Evolutionary conservation across 352 stramenopile genomes (phyloP), one percentile per base, ranked within the genome.

Genomic region (Globisporangium mamillatum): DNA sequence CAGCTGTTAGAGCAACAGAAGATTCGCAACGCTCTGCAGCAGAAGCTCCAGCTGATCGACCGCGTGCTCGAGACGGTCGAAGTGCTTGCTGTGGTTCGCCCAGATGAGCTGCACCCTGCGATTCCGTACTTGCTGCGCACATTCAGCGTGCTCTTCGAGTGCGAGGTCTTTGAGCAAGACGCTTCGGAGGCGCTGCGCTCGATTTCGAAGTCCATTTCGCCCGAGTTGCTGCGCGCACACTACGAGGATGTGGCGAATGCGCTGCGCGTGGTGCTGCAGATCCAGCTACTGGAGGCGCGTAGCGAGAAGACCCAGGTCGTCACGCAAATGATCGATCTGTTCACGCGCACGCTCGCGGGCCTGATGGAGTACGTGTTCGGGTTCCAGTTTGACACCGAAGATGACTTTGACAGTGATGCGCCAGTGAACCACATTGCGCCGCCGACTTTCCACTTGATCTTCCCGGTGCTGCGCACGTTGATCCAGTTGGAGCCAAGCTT

Each of bases 321-420:
- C 8, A 60, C 66, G 16, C 66, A 77, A 32, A 80, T 82, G 69
- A 64, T 81, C 44, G 68, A 76, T 16, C 57, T 94, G 7, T 90
- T 94, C 55, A 73, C 81, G 46, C 87, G 84, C 56, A 72, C 84
- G 46, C 72, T 93, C 48, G 76, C 75, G 9, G 67, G 79, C 5
- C 67, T 94, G 3, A 91, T 93, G 83, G 82, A 93, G 50, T 78
- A 84, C 57, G 86, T 91, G 12, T 95, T 96, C 60, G 89, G 85
- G 18, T 94, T 91, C 64, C 84, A 92, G 68, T 91, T 93, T 22
- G 83, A 91, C 61, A 89, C 75, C 24, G 89, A 96, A 48, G 69
- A 75, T 4, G 88, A 96, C 55, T 93, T 91, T 72, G 82, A 95
- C 22, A 72, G 71, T 5, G 78, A 87, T 46, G 73, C 79, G 16